Base-by-base conservation (phyloP, 108 stramenopile species). In the Nitzschia putrida region DNA sequence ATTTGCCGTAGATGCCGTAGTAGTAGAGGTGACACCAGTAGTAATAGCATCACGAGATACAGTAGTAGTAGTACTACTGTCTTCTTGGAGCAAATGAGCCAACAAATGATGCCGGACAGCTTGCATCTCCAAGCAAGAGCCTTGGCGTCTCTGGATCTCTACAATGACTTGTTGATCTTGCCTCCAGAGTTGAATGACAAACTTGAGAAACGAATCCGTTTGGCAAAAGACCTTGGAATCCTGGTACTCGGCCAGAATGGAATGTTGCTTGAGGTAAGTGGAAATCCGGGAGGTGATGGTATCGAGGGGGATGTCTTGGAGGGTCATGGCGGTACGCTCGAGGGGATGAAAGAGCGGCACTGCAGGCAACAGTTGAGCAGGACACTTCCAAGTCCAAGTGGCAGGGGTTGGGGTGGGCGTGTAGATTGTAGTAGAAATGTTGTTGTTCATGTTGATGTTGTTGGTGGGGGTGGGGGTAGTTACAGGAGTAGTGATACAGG, bases 61-160 rank as follows among this genome's bases (percentile, higher is more conserved):
- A n/a, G n/a, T n/a, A n/a, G n/a, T n/a, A n/a, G n/a, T n/a, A n/a
- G n/a, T n/a, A n/a, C n/a, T n/a, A n/a, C n/a, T n/a, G 29, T 34
- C 29, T 1, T 34, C 29, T 34, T 34, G 29, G 29, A 34, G 29
- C 29, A 34, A 34, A 1, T 4, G 29, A 34, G 29, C 29, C 61
- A 63, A 45, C 14, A 70, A 41, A 23, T 60, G 58, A 2, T 70
- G 69, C 1, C 69, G 57, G 16, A 70, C 42, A 10, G 47, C 40
- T 60, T 70, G 69, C 69, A 70, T 70, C 16, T 12, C 57, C 26
- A 70, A 37, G 42, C 54, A 55, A 24, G 57, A 70, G 4, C 69
- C 69, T 39, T 70, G 69, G 11, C 55, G 53, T 25, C 69, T 57
- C 37, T 70, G 69, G 21, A 70, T 38, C 41, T 70, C 69, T 16